Percentiles rank a stretch among this genome's conserved stretches.
Conservation (phyloP, 2,329 filamentous ascomycete genomes). For the Apiospora kogelbergensis region DNA sequence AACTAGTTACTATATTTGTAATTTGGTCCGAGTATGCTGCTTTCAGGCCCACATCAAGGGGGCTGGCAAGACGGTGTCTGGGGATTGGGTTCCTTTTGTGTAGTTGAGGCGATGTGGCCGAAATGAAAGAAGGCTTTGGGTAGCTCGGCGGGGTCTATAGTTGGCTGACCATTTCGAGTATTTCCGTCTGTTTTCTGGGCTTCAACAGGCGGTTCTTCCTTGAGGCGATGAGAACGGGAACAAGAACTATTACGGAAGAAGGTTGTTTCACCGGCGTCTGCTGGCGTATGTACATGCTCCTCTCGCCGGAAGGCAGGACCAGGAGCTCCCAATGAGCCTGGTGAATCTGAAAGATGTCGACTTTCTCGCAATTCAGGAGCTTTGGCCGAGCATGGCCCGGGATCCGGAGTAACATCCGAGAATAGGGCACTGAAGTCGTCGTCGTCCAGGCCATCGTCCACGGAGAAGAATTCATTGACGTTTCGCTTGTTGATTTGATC, state of each 20-base stretch:
- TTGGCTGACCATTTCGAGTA: background rate
- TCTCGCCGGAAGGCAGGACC: constrained; percentile 14
- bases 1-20: background rate
- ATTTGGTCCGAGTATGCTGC: background rate
- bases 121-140: background rate
- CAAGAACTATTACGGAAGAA: no score
- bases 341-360: constrained; percentile 6
- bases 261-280: background rate
- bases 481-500: constrained; percentile 7
- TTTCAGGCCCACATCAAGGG: background rate
- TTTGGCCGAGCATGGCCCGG: background rate
- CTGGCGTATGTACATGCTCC: background rate
- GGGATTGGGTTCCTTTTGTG: background rate
- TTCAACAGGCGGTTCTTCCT: background rate
- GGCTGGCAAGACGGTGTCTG: background rate
- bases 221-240: background rate
- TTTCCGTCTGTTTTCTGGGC: background rate
- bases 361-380: background rate
- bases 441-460: constrained; percentile 12
- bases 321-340: constrained; percentile 13
- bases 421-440: background rate
- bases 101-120: background rate
- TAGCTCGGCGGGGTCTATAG: background rate
- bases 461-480: constrained; percentile 13
- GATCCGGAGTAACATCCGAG: background rate